Evolutionary conservation across 1,284 basidiomycete species (phyloP).

Genomic region (Ustilago bromivora): DNA sequence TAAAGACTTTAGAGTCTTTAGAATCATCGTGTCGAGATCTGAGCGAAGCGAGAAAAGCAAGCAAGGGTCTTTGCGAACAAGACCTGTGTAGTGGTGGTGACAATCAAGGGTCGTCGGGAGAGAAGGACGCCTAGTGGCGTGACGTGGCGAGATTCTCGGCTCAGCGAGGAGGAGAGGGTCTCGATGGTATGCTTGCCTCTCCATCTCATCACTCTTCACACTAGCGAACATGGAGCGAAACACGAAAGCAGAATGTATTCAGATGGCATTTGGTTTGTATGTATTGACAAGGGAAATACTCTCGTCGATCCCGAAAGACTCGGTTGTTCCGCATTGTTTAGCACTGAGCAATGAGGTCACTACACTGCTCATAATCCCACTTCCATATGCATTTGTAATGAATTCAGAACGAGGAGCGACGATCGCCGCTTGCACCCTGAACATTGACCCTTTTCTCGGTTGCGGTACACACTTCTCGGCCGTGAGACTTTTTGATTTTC

Average conservation of each 20-base stretch:
- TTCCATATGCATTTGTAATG: not conserved
- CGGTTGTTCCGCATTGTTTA: not conserved
- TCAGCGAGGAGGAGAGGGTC: not conserved
- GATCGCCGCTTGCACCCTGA: constrained; percentile 1
- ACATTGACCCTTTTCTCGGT: not conserved
- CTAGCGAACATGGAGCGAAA: not conserved
- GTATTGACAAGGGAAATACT: not conserved
- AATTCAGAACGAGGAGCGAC: not conserved
- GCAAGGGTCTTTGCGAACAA: constrained; percentile 6
- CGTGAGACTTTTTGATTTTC: constrained; percentile 2
- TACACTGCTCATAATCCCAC: not conserved
- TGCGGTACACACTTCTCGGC: no score
- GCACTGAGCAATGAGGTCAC: not conserved
- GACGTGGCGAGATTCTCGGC: not conserved
- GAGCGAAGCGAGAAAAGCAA: not conserved
- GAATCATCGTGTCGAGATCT: not conserved
- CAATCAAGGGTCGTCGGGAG: not conserved
- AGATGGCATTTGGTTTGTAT: not conserved
- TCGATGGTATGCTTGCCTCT: not conserved
- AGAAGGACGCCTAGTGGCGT: not conserved
- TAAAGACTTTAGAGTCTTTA: not conserved
- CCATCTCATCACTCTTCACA: not conserved
- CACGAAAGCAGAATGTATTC: not conserved
- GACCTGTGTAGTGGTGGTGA: constrained; percentile 3
- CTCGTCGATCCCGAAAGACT: constrained; percentile 7